Conservation (phyloP, 306 rosid genomes). For the Sophora flavescens region DNA sequence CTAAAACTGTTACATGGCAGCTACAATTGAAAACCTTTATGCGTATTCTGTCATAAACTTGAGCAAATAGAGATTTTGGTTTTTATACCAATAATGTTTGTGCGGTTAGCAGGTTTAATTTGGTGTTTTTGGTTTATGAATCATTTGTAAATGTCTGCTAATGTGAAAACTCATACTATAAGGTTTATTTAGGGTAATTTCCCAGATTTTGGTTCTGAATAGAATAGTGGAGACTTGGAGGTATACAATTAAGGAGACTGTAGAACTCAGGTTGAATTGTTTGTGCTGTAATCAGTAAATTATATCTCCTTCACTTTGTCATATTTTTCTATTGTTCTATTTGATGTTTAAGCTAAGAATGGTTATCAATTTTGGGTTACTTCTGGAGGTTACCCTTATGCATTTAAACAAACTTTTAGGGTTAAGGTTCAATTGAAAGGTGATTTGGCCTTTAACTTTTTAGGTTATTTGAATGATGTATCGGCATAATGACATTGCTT, state of each 20-base stretch:
- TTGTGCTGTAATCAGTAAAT: background rate
- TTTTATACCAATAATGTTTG: background rate
- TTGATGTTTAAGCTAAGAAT: background rate
- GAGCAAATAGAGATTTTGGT: background rate
- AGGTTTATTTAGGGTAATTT: background rate
- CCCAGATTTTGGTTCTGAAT: background rate
- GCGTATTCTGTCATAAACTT: background rate
- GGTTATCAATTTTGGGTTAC: slow-evolving; percentile 13
- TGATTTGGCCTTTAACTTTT: background rate
- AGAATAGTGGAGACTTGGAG: background rate
- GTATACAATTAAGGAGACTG: background rate
- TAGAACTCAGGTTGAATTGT: background rate
- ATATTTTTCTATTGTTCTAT: background rate
- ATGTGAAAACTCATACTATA: background rate
- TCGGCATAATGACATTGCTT: background rate
- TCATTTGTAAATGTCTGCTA: background rate
- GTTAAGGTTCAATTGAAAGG: slow-evolving; percentile 3
- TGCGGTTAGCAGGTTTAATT: background rate
- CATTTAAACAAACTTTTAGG: background rate
- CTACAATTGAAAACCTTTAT: background rate
- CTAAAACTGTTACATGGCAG: no score
- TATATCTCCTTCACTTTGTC: background rate
- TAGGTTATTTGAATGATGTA: background rate
- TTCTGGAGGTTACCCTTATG: background rate
- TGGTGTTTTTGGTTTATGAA: background rate